Base-by-base conservation (phyloP, 371 early-diverging fungal genomes). In the Batkoa obscura region DNA sequence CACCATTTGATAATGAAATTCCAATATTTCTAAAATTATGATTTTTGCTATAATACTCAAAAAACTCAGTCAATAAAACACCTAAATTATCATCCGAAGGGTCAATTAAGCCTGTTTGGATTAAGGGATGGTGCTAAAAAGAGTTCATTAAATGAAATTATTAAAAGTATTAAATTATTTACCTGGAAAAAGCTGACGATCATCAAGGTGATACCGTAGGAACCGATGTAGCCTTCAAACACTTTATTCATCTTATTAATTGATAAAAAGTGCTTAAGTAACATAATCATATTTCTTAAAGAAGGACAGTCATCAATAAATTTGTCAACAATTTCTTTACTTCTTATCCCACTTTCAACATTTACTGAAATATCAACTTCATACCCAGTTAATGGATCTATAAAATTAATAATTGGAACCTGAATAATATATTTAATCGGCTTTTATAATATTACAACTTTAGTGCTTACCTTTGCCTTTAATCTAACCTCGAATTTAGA, bases 361-460 rank as follows among this genome's bases (percentile, higher is more conserved):
- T 94, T 85, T 58, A 91, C 62, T 10, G 82, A 78, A 46, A 96
- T 80, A 64, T 96, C 98, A 15, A 91, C 75, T n/a, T 76, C 72
- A 47, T 80, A 71, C 1, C 68, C 66, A 6, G 85, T 83, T n/a
- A 82, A 60, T 5, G 57, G 52, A 59, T 93, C 92, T 30, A 64
- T 68, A 55, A 81, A 79, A 67, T 97, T 99, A 56, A 99, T 77
- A 49, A 99, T 88, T 3, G 98, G 98, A 2, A 96, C 90, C 66
- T 84, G 68, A 1, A 4, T n/a, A 55, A 5, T 8, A 9, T 2
- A 1, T 37, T 33, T 34, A 46, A 47, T n/a, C 23, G 23, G 23
- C 23, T 23, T 23, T 23, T 17, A 43, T 43, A 30, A 45, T 13
- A 33, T 23, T 30, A 35, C 56, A 61, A n/a, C 46, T 39, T 37